phyloP scores from a whole-genome alignment of 2,329 filamentous ascomycete species.

The Scedosporium apiospermum region DNA sequence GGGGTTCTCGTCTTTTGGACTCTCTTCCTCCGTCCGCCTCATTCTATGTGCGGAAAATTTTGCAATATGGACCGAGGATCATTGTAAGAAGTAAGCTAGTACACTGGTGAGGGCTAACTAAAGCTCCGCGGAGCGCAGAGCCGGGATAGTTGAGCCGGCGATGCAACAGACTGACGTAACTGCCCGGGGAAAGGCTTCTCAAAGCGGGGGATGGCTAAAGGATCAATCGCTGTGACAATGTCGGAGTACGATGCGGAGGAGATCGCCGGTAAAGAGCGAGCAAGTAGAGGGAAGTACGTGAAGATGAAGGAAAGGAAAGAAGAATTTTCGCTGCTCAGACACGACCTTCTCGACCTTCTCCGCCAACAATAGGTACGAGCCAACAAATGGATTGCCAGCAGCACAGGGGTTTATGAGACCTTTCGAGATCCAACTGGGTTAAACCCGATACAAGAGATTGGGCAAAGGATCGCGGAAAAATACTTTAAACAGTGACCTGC shows the following conservation, averaged over 20 bases:
- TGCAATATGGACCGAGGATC: too few species aligned
- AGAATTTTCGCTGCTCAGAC: not conserved
- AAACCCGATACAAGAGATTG: not conserved
- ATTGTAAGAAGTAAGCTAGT: too few species aligned
- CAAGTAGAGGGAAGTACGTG: not conserved
- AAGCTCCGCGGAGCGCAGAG: not conserved
- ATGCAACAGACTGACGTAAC: not conserved
- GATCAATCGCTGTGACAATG: too few species aligned
- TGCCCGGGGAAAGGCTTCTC: not conserved
- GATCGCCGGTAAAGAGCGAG: not conserved
- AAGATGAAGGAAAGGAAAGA: not conserved
- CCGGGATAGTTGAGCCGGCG: not conserved
- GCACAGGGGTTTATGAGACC: not conserved
- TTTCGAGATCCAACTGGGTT: not conserved
- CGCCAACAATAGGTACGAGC: not conserved
- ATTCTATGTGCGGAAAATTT: too few species aligned
- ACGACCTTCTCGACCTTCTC: too few species aligned
- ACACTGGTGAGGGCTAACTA: too few species aligned
- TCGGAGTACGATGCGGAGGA: too few species aligned
- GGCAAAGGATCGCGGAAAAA: not conserved
- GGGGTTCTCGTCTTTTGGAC: not conserved
- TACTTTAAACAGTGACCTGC: not conserved
- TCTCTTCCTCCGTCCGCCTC: too few species aligned
- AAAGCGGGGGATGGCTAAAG: not conserved
- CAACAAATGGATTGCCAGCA: not conserved